phyloP scores from a whole-genome alignment of 2,329 filamentous ascomycete genomes.

The Graphiopsis chlorocephala region DNA sequence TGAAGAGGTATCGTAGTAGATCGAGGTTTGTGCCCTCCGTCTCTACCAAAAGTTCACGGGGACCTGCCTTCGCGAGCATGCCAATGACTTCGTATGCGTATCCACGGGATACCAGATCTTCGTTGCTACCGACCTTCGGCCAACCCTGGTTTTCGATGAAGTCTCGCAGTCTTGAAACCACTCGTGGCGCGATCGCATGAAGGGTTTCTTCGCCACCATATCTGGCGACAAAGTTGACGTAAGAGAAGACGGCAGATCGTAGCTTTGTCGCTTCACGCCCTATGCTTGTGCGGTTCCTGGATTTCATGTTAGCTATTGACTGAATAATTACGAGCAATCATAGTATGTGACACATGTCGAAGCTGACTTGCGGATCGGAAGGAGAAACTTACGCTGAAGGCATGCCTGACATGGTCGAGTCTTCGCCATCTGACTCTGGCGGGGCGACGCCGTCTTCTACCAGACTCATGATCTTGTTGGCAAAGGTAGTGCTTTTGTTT shows the following conservation, averaged over 20 bases:
- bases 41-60: conserved; percentile 54
- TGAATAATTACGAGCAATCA: not conserved
- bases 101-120: conserved; percentile 65
- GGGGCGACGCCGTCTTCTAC: conserved; percentile 64
- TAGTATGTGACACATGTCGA: not conserved
- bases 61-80: conserved; percentile 66
- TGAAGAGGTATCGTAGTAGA: conserved; percentile 74
- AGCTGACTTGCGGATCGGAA: not conserved
- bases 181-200: conserved; percentile 61
- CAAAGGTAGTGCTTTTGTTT: conserved; percentile 66
- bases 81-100: conserved; percentile 91
- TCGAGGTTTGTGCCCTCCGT: conserved; percentile 45
- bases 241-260: conserved; percentile 77
- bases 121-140: conserved; percentile 60
- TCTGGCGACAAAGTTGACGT: conserved; percentile 81
- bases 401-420: conserved; percentile 32
- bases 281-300: conserved; percentile 42
- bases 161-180: conserved; percentile 66
- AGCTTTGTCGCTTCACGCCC: conserved; percentile 76
- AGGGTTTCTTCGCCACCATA: conserved; percentile 64
- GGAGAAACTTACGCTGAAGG: conserved; percentile 16
- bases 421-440: conserved; percentile 29
- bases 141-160: conserved; percentile 82
- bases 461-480: conserved; percentile 64
- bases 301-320: not conserved